phyloP scores from a whole-genome alignment of 495 filamentous ascomycete species.

The Lentithecium fluviatile region DNA sequence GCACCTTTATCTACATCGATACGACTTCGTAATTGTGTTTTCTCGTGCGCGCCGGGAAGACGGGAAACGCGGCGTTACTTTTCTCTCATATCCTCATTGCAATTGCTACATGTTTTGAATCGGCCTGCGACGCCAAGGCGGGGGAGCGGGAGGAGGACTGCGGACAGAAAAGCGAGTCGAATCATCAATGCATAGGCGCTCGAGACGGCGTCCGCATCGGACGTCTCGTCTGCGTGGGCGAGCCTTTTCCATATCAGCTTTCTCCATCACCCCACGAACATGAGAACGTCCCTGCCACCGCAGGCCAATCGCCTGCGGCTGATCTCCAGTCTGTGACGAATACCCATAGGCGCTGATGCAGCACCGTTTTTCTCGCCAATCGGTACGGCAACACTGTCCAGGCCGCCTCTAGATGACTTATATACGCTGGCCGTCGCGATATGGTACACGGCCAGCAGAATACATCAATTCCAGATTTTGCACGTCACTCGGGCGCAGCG shows the following conservation, averaged over 20 bases:
- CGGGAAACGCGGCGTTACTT: constrained; percentile 7
- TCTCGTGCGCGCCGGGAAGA: not conserved
- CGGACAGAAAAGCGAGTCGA: constrained; percentile 36
- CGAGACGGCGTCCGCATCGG: constrained; percentile 25
- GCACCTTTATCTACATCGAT: not conserved
- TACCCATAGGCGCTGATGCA: constrained; percentile 23
- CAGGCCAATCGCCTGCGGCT: constrained; percentile 26
- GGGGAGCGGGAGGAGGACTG: constrained; percentile 20
- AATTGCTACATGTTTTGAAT: constrained; percentile 10
- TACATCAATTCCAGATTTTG: constrained; percentile 8
- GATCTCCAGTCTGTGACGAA: constrained; percentile 29
- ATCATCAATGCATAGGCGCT: constrained; percentile 18
- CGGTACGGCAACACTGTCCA: constrained; percentile 16
- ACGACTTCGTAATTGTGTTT: not conserved
- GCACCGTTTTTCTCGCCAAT: constrained; percentile 38
- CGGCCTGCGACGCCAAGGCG: constrained; percentile 23
- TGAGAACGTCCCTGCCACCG: not conserved
- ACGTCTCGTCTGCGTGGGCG: constrained; percentile 1
- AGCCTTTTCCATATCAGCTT: constrained; percentile 12
- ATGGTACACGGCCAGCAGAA: constrained; percentile 11
- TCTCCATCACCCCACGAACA: not conserved
- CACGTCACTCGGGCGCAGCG: constrained; percentile 4
- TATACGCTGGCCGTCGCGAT: not conserved
- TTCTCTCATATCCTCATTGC: constrained; percentile 10
- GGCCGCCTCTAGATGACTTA: constrained; percentile 1